Conservation (phyloP, 2,329 filamentous ascomycete genomes). For the Karstenula rhodostoma region DNA sequence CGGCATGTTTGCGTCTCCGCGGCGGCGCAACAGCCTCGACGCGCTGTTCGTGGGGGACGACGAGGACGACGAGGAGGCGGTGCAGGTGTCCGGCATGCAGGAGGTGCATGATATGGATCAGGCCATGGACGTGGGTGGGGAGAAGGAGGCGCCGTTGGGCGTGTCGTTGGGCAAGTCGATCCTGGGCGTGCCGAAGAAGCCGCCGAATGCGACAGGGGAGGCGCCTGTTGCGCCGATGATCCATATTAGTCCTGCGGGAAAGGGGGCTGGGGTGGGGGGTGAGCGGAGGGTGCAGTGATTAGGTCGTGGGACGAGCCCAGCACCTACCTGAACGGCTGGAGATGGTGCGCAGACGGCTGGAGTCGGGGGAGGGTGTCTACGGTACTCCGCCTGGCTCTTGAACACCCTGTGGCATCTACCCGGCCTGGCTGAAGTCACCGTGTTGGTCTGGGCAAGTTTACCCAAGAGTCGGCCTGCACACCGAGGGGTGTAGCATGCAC, state of each 20-base stretch:
- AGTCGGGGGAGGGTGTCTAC: too few relatives aligned
- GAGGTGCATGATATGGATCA: background rate
- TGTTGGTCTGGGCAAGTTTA: too few relatives aligned
- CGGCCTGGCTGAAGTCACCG: too few relatives aligned
- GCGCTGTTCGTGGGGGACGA: background rate
- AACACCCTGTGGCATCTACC: too few relatives aligned
- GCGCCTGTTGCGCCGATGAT: slow-evolving; percentile 37
- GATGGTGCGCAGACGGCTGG: too few relatives aligned
- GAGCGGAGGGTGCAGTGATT: background rate
- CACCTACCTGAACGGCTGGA: too few relatives aligned
- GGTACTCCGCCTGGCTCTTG: too few relatives aligned
- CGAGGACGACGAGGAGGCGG: slow-evolving; percentile 4
- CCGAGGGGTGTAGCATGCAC: background rate
- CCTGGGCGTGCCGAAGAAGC: slow-evolving; percentile 26
- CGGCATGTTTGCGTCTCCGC: background rate
- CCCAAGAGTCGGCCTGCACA: background rate
- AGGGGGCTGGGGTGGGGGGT: slow-evolving; percentile 14
- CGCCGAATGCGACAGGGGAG: background rate
- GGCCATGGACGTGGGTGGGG: too few relatives aligned
- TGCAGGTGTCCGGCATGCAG: slow-evolving; percentile 3
- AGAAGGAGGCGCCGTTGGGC: background rate
- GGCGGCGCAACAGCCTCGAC: background rate
- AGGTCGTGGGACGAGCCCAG: too few relatives aligned
- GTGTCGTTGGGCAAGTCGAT: slow-evolving; percentile 26
- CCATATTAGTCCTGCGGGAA: slow-evolving; percentile 13